Evolutionary conservation across 2,329 filamentous ascomycete genomes (phyloP), one percentile per base, ranked within the genome.

Genomic region (Fusarium humuli): DNA sequence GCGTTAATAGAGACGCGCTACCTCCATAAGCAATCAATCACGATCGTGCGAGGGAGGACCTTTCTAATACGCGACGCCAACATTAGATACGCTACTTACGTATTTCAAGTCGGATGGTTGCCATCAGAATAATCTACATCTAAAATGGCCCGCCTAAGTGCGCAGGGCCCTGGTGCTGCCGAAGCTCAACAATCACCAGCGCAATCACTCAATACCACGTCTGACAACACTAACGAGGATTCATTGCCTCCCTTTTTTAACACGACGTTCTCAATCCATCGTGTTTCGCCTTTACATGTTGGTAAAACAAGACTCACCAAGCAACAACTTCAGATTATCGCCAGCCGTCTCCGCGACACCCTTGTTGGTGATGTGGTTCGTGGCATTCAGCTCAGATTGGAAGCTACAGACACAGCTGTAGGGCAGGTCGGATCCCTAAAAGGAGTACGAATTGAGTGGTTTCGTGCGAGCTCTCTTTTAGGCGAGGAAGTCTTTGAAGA

Each of bases 301-400:
- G 86, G 85, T 25, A 56, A 77, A 5, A 77, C 82, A 4, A 72
- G 73, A 16, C 78, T 88, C 2, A 79, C 78, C 0, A 48, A 76
- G 0, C 44, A 73, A 1, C 81, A 83, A 5, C 80, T 89, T 4
- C 76, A 80, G 16, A 59, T 75, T 0, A 79, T 89, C 1, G 82
- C 85, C 1, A 81, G 81, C 10, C 81, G 84, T 4, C 77, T 90
- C 3, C 84, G 87, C 41, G 87, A 89, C 49, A 81, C 81, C 2
- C 81, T 89, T 0, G 86, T 88, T 0, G 87, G 87, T 18, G 87
- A 89, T 69, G 84, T 88, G 3, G 85, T 89, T n/a, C 85, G 87
- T 58, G 87, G 87, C 45, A 84, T 89, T 20, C 86, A 89, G 67
- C 82, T 90, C 20, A 83, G 83, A 0, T 72, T 86, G 7, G 81